phyloP scores from a whole-genome alignment of 1,284 basidiomycete genomes.

The Agroathelia rolfsii region DNA sequence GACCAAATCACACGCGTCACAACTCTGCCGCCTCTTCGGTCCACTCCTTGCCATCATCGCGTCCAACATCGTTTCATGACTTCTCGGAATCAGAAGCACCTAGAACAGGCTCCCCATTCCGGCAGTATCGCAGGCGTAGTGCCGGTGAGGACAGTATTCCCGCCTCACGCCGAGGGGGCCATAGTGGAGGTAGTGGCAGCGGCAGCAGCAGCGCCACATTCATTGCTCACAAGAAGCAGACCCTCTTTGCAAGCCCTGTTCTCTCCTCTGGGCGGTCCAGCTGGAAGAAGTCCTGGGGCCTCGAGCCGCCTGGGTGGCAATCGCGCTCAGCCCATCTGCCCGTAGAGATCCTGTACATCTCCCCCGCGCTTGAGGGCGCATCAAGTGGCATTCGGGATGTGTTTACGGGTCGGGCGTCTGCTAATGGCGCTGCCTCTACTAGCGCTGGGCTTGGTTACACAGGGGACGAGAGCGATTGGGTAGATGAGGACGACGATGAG shows the following conservation, averaged over 20 bases:
- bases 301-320: slow-evolving; percentile 78
- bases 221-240: slow-evolving; percentile 65
- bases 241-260: slow-evolving; percentile 53
- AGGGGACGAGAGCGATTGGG: slow-evolving; percentile 78
- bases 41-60: slow-evolving; percentile 60
- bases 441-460: too few species aligned
- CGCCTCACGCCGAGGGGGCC: too few species aligned
- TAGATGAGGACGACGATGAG: slow-evolving; percentile 73
- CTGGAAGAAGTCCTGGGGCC: slow-evolving; percentile 81
- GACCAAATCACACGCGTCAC: slow-evolving; percentile 47
- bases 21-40: slow-evolving; percentile 68
- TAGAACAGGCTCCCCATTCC: slow-evolving; percentile 45
- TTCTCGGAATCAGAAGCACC: slow-evolving; percentile 53
- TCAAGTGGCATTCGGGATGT: slow-evolving; percentile 60
- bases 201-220: slow-evolving; percentile 43
- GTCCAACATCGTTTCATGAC: slow-evolving; percentile 68
- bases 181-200: too few species aligned
- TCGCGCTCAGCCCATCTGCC: slow-evolving; percentile 58
- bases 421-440: slow-evolving; percentile 42
- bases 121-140: slow-evolving; percentile 25
- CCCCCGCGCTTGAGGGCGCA: slow-evolving; percentile 40
- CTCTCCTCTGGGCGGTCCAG: slow-evolving; percentile 55
- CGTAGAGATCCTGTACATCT: slow-evolving; percentile 62
- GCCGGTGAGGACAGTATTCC: slow-evolving; percentile 38
- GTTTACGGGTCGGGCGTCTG: slow-evolving; percentile 48